These are phyloP conservation scores for Citrus cavaleriei DNA, from an alignment of 345 rosid genomes.

Conservation along the genomic window DNA sequence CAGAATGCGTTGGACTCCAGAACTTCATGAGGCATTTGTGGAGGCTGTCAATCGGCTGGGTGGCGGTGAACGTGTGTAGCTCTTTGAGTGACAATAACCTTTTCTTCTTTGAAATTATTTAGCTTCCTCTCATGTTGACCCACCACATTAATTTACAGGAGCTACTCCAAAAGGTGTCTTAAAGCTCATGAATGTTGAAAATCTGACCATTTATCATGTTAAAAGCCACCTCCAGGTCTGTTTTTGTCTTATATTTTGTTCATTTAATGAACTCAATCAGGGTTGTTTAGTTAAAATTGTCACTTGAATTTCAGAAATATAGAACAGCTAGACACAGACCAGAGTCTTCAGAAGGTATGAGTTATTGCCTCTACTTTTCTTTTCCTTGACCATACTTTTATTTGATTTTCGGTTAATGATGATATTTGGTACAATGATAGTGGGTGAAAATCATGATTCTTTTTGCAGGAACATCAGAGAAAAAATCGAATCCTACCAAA, in stretches of 20 bases:
- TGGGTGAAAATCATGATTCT: conserved; percentile 15
- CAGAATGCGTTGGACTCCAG: conserved; percentile 96
- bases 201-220: conserved; percentile 90
- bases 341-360: conserved; percentile 55
- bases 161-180: conserved; percentile 94
- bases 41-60: conserved; percentile 91
- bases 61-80: conserved; percentile 77
- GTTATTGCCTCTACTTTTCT: conserved; percentile 9
- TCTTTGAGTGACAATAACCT: neutral
- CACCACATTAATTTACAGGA: conserved; percentile 43
- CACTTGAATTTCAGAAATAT: conserved; percentile 65
- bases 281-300: conserved; percentile 9
- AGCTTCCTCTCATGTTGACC: conserved; percentile 4
- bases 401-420: neutral
- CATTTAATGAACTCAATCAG: neutral
- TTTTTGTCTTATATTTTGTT: conserved; percentile 8
- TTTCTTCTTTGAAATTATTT: conserved; percentile 1
- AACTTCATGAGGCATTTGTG: conserved; percentile 88
- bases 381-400: neutral
- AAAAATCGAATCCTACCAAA: conserved; percentile 45
- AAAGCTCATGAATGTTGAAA: conserved; percentile 72
- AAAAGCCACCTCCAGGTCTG: conserved; percentile 95
- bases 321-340: conserved; percentile 91
- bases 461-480: conserved; percentile 52
- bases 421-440: neutral